Evolutionary conservation across 2,329 filamentous ascomycete species (phyloP).

Genomic region (Diaporthe vexans): DNA sequence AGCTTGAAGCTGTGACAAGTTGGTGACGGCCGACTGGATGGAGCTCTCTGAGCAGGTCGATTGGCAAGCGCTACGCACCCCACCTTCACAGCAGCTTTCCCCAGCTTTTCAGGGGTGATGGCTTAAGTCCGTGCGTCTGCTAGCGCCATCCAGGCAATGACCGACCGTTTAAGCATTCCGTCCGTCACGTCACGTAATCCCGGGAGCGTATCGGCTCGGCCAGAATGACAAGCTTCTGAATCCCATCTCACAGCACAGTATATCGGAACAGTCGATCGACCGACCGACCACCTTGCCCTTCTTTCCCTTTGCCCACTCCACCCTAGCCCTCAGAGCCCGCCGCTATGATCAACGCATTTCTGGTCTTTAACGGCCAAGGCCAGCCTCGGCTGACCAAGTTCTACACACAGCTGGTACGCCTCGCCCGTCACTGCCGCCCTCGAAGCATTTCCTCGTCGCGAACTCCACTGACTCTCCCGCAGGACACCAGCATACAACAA

Average conservation of each 20-base stretch:
- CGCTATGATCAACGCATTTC: constrained; percentile 96
- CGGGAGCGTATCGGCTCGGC: constrained; percentile 8
- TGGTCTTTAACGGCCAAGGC: constrained; percentile 98
- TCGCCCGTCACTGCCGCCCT: background rate
- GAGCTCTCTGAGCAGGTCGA: background rate
- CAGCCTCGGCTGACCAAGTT: constrained; percentile 98
- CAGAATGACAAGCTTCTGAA: background rate
- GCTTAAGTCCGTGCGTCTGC: constrained; percentile 7
- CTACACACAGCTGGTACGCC: constrained; percentile 90
- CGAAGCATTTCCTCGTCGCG: background rate
- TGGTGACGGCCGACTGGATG: background rate
- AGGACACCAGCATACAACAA: constrained; percentile 98
- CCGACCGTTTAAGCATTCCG: constrained; percentile 17
- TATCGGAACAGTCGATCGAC: background rate
- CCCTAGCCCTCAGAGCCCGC: background rate
- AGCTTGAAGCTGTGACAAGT: constrained; percentile 23
- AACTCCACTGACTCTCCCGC: constrained; percentile 29
- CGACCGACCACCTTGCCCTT: background rate
- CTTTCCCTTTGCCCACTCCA: no score
- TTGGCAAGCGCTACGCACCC: background rate
- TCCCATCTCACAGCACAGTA: background rate
- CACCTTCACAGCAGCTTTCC: constrained; percentile 38
- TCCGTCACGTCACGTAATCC: constrained; percentile 23
- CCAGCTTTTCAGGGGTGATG: constrained; percentile 41
- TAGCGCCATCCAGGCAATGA: background rate